These are phyloP conservation scores for Spirogloea muscicola DNA, from an alignment of 139 green algal genomes.

Conservation along the genomic window DNA sequence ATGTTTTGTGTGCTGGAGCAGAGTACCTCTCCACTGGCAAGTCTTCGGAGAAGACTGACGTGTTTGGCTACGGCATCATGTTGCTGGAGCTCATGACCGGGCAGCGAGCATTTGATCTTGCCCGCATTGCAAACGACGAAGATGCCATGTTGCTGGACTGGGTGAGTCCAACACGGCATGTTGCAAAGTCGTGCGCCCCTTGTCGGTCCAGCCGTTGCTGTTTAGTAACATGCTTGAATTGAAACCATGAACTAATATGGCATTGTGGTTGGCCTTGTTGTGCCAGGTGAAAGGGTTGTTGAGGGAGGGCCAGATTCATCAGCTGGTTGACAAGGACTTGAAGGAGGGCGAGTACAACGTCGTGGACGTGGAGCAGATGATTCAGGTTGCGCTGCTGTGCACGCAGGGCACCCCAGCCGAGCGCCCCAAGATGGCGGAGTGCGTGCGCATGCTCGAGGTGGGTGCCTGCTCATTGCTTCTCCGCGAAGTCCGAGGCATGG, in stretches of 20 bases:
- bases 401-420: neutral
- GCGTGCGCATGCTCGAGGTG: constrained; percentile 4
- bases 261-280: neutral
- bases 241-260: neutral
- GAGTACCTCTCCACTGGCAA: constrained; percentile 23
- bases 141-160: neutral
- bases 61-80: constrained; percentile 25
- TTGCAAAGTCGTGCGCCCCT: no score
- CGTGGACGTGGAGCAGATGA: constrained; percentile 14
- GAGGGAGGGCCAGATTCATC: neutral
- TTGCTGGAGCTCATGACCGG: constrained; percentile 24
- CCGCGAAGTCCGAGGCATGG: no score
- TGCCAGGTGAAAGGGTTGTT: constrained; percentile 3
- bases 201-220: neutral
- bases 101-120: neutral
- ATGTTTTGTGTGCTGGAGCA: neutral
- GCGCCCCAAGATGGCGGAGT: constrained; percentile 21
- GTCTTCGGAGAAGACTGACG: constrained; percentile 27
- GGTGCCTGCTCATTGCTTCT: no score
- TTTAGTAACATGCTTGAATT: neutral
- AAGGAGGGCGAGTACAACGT: neutral
- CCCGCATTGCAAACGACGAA: neutral
- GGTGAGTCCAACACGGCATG: no score
- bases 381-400: constrained; percentile 31
- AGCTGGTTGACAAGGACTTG: constrained; percentile 2